Conservation (phyloP, 2,329 filamentous ascomycete genomes). For the Mycosphaerelloides madeirae region DNA sequence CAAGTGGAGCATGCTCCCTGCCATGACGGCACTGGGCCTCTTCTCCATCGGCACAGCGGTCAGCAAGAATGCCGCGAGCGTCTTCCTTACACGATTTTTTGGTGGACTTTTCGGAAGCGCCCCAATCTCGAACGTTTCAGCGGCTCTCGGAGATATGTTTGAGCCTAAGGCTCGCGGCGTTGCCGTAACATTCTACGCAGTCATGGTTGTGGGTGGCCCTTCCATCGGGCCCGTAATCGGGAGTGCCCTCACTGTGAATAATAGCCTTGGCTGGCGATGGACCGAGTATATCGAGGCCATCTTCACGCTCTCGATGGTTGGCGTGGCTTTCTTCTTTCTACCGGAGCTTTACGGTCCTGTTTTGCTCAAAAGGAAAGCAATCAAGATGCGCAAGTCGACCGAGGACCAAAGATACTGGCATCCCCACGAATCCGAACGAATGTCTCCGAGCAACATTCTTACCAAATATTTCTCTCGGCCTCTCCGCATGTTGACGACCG, state of each 20-base stretch:
- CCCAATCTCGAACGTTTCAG: slow-evolving; percentile 41
- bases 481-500: slow-evolving; percentile 43
- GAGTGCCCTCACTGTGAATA: slow-evolving; percentile 37
- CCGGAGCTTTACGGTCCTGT: slow-evolving; percentile 40
- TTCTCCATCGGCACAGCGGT: slow-evolving; percentile 46
- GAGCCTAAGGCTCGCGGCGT: slow-evolving; percentile 35
- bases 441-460: slow-evolving; percentile 38
- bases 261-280: slow-evolving; percentile 33
- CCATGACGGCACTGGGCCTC: slow-evolving; percentile 39
- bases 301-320: slow-evolving; percentile 31
- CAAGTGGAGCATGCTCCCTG: slow-evolving; percentile 41
- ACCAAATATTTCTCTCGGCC: slow-evolving; percentile 43
- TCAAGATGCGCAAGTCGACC: slow-evolving; percentile 35
- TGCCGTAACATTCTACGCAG: slow-evolving; percentile 38
- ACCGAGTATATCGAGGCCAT: slow-evolving; percentile 39
- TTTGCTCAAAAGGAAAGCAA: slow-evolving; percentile 38
- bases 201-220: slow-evolving; percentile 39
- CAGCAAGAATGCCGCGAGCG: slow-evolving; percentile 33
- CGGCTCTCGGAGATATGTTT: slow-evolving; percentile 44
- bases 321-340: slow-evolving; percentile 30
- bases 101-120: slow-evolving; percentile 42
- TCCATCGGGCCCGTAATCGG: slow-evolving; percentile 42
- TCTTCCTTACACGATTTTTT: slow-evolving; percentile 44
- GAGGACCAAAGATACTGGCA: slow-evolving; percentile 40
- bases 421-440: slow-evolving; percentile 42